phyloP scores from a whole-genome alignment of 306 rosid genomes.

The Oemleria cerasiformis region DNA sequence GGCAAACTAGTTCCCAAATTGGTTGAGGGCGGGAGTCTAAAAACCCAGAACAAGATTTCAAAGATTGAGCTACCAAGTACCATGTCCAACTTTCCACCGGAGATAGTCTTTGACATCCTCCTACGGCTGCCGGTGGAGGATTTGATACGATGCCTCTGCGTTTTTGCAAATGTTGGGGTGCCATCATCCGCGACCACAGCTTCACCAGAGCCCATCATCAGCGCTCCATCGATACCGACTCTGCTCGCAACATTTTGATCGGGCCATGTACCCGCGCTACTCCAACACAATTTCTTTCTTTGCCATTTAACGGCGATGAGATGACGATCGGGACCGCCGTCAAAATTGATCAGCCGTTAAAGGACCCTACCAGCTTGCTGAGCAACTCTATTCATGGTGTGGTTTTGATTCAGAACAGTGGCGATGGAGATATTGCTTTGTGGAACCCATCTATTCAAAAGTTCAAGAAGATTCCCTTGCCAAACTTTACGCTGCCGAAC shows the following conservation, averaged over 20 bases:
- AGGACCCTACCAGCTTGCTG: too few relatives aligned
- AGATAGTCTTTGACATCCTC: neutral
- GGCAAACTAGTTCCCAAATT: too few relatives aligned
- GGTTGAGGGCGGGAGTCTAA: too few relatives aligned
- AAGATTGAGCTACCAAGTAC: neutral
- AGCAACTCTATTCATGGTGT: neutral
- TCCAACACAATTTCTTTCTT: neutral
- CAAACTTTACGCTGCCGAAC: neutral
- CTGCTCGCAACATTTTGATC: neutral
- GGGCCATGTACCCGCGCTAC: neutral
- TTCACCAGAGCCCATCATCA: neutral
- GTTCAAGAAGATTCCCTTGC: neutral
- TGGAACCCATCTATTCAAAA: neutral
- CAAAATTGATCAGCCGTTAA: neutral
- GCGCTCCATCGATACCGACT: neutral
- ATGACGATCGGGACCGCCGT: neutral
- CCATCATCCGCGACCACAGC: neutral
- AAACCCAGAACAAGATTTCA: neutral
- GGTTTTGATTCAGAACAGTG: neutral
- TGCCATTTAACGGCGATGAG: neutral
- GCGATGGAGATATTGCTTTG: neutral
- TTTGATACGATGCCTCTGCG: neutral
- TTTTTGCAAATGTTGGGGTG: neutral
- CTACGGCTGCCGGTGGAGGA: neutral
- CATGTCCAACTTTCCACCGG: neutral